Evolutionary conservation across 345 rosid species (phyloP).

Genomic region (Eucalyptus regnans): DNA sequence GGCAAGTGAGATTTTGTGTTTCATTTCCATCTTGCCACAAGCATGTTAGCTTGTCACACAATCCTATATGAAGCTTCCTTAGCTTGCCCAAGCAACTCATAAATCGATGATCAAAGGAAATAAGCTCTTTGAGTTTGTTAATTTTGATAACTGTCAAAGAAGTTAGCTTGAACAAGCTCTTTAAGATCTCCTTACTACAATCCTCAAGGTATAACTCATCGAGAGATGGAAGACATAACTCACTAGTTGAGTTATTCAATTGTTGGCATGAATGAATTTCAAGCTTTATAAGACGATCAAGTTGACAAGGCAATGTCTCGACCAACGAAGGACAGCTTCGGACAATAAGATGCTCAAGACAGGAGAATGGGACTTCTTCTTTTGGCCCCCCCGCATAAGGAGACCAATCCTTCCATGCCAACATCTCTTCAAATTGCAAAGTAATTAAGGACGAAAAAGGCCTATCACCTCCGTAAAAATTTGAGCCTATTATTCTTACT

Average conservation of each 20-base stretch:
- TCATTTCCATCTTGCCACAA: not conserved
- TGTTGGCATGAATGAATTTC: not conserved
- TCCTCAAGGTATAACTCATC: not conserved
- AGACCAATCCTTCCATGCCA: no score
- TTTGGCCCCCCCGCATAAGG: not conserved
- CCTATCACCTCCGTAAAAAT: no score
- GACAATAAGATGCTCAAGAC: not conserved
- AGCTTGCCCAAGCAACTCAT: not conserved
- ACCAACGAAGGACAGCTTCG: fast-evolving
- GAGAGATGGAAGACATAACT: not conserved
- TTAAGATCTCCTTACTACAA: not conserved
- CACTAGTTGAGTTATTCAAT: not conserved
- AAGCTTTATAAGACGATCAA: not conserved
- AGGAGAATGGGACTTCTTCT: not conserved
- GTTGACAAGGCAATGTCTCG: not conserved
- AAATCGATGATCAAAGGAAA: fast-evolving
- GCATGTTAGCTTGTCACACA: fast-evolving
- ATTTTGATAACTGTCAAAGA: not conserved
- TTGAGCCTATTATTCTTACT: no score
- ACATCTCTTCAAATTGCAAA: no score
- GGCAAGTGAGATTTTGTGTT: not conserved
- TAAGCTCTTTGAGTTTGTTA: fast-evolving
- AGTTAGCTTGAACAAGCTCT: fast-evolving
- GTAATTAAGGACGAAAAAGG: no score
- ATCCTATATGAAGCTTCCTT: fast-evolving